Conservation (phyloP, 352 stramenopile species). For the Globisporangium iwayamae region DNA sequence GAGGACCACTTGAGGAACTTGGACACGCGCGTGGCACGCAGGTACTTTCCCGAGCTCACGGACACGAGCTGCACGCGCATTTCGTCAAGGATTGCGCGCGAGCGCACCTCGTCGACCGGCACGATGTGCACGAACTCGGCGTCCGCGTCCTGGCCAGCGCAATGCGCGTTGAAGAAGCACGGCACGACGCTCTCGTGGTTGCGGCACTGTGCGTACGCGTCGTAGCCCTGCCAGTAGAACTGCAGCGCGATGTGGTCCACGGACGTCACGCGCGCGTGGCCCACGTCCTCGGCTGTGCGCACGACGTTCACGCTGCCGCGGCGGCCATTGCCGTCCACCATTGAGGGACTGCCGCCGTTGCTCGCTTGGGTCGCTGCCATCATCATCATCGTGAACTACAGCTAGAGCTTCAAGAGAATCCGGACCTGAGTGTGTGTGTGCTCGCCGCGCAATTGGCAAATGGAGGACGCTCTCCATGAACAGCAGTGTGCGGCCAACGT, state of each 20-base stretch:
- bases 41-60: slow-evolving; percentile 42
- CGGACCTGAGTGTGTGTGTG: background rate
- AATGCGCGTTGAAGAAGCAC: slow-evolving; percentile 58
- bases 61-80: slow-evolving; percentile 63
- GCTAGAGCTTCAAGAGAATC: background rate
- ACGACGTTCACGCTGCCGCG: slow-evolving; percentile 10
- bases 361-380: background rate
- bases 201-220: slow-evolving; percentile 50
- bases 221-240: slow-evolving; percentile 69
- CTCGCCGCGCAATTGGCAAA: background rate
- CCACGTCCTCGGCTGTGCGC: slow-evolving; percentile 18
- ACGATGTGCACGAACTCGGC: slow-evolving; percentile 57
- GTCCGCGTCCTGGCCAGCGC: slow-evolving; percentile 27
- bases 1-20: slow-evolving; percentile 69
- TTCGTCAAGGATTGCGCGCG: slow-evolving; percentile 54
- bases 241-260: slow-evolving; percentile 53
- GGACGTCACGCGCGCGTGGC: slow-evolving; percentile 29
- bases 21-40: slow-evolving; percentile 56
- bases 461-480: background rate
- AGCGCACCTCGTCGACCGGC: slow-evolving; percentile 43
- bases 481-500: background rate
- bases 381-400: slow-evolving; percentile 1
- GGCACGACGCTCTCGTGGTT: slow-evolving; percentile 46
- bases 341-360: background rate
- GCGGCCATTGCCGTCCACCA: background rate